Evolutionary conservation across 129 eudicot genomes (phyloP).

Genomic region (Mikania micrantha): DNA sequence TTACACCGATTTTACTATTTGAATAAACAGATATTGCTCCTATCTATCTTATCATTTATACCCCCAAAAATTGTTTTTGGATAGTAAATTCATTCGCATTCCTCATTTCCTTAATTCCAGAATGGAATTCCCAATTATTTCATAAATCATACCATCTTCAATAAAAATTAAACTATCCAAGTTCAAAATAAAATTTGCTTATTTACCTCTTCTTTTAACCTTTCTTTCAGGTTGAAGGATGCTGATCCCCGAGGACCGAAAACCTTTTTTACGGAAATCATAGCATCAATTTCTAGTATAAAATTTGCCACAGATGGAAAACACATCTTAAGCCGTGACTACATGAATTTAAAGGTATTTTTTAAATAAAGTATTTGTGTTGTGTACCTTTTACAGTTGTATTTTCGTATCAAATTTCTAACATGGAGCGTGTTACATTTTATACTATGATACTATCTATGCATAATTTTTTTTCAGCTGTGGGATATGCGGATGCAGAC

Average conservation of each 20-base stretch:
- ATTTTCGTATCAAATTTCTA: not conserved
- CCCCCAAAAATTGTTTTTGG: not conserved
- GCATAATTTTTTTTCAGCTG: conserved; percentile 34
- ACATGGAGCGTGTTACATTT: too few species aligned
- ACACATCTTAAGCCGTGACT: conserved; percentile 81
- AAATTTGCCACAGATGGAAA: conserved; percentile 72
- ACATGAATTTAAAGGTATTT: conserved; percentile 72
- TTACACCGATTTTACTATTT: too few species aligned
- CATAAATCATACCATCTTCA: too few species aligned
- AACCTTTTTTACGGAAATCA: conserved; percentile 78
- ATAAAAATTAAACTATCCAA: too few species aligned
- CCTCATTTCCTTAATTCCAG: too few species aligned
- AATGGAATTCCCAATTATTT: too few species aligned
- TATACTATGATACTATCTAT: too few species aligned
- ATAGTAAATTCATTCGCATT: too few species aligned
- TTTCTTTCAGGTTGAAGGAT: conserved; percentile 65
- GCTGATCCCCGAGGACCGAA: conserved; percentile 46
- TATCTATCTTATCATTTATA: not conserved
- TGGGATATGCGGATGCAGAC: conserved; percentile 72
- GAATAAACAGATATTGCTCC: not conserved
- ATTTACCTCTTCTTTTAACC: not conserved
- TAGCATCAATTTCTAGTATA: conserved; percentile 74
- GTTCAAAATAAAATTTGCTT: not conserved
- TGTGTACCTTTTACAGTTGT: not conserved
- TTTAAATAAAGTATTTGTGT: not conserved